phyloP scores from a whole-genome alignment of 129 eudicot genomes.

The Tanacetum coccineum region DNA sequence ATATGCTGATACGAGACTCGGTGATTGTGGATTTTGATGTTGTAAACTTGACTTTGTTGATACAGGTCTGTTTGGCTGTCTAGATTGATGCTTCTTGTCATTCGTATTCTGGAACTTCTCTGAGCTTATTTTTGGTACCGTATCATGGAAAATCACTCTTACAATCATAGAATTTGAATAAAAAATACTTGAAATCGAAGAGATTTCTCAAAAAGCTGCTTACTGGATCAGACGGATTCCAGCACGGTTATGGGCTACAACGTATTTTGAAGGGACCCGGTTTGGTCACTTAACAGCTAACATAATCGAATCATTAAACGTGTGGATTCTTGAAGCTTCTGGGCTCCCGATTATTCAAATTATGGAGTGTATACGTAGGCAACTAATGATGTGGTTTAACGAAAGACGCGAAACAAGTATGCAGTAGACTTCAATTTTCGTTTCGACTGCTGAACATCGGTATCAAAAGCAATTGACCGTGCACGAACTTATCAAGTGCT shows the following conservation, averaged over 20 bases:
- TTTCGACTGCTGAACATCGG: constrained; percentile 69
- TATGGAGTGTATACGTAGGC: constrained; percentile 78
- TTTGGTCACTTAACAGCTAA: constrained; percentile 71
- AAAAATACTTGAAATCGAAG: constrained; percentile 60
- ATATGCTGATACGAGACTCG: too few species aligned
- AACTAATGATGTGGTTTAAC: constrained; percentile 80
- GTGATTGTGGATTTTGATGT: background rate
- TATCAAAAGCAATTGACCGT: constrained; percentile 65
- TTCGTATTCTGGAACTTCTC: background rate
- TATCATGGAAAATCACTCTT: constrained; percentile 50
- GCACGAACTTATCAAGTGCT: constrained; percentile 67
- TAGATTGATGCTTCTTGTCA: constrained; percentile 19
- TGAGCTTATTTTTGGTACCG: background rate
- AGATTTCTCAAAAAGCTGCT: constrained; percentile 64
- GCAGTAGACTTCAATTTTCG: constrained; percentile 69
- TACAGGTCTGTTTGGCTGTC: constrained; percentile 2
- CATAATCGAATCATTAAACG: constrained; percentile 46
- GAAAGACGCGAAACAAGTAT: constrained; percentile 66
- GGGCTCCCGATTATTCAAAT: constrained; percentile 76
- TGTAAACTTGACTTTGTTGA: constrained; percentile 17
- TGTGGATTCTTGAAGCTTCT: constrained; percentile 74
- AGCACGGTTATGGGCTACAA: constrained; percentile 67
- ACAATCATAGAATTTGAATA: constrained; percentile 52
- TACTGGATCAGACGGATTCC: constrained; percentile 60
- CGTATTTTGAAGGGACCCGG: constrained; percentile 66